phyloP scores from a whole-genome alignment of 2,329 filamentous ascomycete genomes.

The Phialophora expanda region DNA sequence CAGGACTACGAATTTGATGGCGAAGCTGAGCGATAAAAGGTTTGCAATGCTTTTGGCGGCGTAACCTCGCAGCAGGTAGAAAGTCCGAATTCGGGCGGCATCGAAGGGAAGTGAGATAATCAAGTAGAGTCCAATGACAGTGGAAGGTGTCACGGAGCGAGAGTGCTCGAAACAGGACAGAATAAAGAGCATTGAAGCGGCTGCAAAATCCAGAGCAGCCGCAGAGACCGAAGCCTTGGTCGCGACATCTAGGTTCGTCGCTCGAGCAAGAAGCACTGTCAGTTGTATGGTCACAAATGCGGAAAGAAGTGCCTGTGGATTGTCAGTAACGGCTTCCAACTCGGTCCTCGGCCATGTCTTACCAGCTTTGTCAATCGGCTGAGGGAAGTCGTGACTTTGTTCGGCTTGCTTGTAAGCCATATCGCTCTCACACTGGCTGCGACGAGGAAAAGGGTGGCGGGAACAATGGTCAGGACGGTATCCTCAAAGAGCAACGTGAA shows the following conservation, averaged over 20 bases:
- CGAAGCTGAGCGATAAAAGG: slow-evolving; percentile 50
- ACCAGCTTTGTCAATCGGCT: slow-evolving; percentile 36
- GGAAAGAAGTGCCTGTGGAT: slow-evolving; percentile 30
- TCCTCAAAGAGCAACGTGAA: slow-evolving; percentile 56
- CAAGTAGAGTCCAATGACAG: slow-evolving; percentile 48
- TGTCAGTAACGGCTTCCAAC: slow-evolving; percentile 14
- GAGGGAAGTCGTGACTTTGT: slow-evolving; percentile 31
- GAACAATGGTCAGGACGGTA: slow-evolving; percentile 47
- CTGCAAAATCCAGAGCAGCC: slow-evolving; percentile 33
- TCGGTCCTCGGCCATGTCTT: slow-evolving; percentile 7
- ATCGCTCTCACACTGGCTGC: slow-evolving; percentile 45
- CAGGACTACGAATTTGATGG: slow-evolving; percentile 52
- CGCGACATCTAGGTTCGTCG: slow-evolving; percentile 29
- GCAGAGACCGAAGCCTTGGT: slow-evolving; percentile 31
- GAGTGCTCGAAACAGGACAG: slow-evolving; percentile 42
- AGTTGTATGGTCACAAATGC: slow-evolving; percentile 47
- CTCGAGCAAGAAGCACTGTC: slow-evolving; percentile 44
- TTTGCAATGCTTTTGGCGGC: slow-evolving; percentile 46
- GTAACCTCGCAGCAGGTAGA: slow-evolving; percentile 30
- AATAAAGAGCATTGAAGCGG: slow-evolving; percentile 34
- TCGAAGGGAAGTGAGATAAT: slow-evolving; percentile 51
- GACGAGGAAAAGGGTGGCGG: slow-evolving; percentile 46
- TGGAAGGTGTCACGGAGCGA: slow-evolving; percentile 42
- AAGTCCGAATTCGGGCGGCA: slow-evolving; percentile 49
- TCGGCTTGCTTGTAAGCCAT: slow-evolving; percentile 43